Evolutionary conservation across 768 basidiomycete species (phyloP), one percentile per base, ranked within the genome.

Genomic region (Boletus subparvulus): DNA sequence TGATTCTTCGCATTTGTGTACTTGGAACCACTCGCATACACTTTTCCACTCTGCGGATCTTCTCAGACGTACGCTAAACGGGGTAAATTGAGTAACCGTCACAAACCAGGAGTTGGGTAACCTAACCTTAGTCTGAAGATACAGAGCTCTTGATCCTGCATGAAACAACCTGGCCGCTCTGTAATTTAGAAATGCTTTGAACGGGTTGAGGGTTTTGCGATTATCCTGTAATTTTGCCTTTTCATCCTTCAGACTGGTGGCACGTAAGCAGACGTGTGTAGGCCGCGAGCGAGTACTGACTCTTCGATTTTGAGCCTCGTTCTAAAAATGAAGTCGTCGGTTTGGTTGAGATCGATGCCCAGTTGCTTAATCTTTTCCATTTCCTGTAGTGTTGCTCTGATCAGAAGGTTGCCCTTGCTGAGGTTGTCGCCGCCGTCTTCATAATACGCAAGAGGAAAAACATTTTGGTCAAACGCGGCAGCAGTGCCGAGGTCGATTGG

Each of bases 371-470:
- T 55, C 14, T 16, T 16, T 0, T 3, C 13, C 43, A 62, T 59
- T 17, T 63, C 61, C 0, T 58, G 30, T 13, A 59, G 17, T 5
- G 62, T 63, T 13, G 54, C 50, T 13, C 0, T 12, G 3, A 63
- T 32, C 12, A 63, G 19, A 17, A 54, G 0, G 7, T 4, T 14
- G 3, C 61, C 61, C 24, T 45, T 63, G 21, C 0, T 24, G 21
- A 63, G 0, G 35, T 26, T 28, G 13, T 16, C 33, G 2, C 6
- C 19, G 1, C 12, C n/a, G n/a, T n/a, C 10, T 0, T 35, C 28
- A 21, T 61, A 21, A 14, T 62, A 61, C 2, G 50, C 47, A n/a
- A 41, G 42, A 43, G 61, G 61, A 3, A 52, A 61, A 13, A 47
- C 14, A 17, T 0, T 6, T 28, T 19, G 11, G 5, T 52, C 50